A percentile compares a stretch with the other conserved stretches of the same genome.
These are phyloP conservation scores for Epithemia pelagica DNA, from an alignment of 108 stramenopile species.

Conservation along the genomic window DNA sequence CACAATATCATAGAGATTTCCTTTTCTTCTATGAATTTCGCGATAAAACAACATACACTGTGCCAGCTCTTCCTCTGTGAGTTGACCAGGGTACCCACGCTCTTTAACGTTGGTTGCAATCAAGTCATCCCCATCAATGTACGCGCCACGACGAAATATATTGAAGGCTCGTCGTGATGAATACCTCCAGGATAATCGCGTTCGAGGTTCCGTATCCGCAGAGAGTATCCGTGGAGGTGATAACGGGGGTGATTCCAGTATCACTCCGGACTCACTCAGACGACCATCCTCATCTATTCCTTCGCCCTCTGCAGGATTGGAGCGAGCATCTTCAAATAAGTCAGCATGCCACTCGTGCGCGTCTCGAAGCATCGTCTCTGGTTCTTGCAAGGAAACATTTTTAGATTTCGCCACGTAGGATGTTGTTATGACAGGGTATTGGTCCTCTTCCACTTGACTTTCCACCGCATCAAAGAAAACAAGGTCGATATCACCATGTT, in stretches of 20 bases:
- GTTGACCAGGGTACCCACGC: constrained; percentile 23
- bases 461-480: constrained; percentile 1
- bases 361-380: constrained; percentile 1
- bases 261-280: background rate
- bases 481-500: background rate
- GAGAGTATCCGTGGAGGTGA: background rate
- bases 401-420: background rate
- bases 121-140: background rate
- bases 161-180: background rate
- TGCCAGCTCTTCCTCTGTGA: constrained; percentile 15
- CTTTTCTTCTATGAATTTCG: background rate
- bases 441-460: background rate
- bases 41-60: constrained; percentile 4
- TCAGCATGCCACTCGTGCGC: background rate
- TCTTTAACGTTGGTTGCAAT: background rate
- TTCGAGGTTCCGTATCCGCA: background rate
- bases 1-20: constrained; percentile 10
- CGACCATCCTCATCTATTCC: background rate
- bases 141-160: background rate
- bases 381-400: constrained; percentile 4
- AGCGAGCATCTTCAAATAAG: constrained; percentile 1
- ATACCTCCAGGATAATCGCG: background rate
- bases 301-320: background rate
- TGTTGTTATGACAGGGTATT: constrained; percentile 8
- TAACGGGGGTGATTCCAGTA: background rate